Evolutionary conservation across 371 early-diverging fungal species (phyloP), one percentile per base, ranked within the genome.

Genomic region (Choanephora cucurbitarum): DNA sequence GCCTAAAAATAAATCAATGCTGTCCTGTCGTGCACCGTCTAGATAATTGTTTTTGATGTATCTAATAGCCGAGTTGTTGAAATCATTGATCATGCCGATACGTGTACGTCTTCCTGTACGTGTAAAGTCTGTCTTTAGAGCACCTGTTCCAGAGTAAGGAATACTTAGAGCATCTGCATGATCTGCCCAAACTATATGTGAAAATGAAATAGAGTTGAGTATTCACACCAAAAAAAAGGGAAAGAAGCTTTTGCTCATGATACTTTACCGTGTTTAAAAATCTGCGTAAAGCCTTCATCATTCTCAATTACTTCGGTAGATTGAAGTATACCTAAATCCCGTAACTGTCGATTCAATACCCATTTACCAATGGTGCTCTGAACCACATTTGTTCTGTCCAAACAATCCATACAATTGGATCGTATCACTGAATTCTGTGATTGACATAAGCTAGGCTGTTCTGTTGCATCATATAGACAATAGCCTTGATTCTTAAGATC

Each of bases 391-490:
- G 99, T 99, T 61, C 99, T 85, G 72, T 99, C 99, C 32, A 99
- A 73, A 66, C 99, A 99, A 78, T 99, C 99, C 89, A 99, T 97
- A 69, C 99, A 99, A 69, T 99, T 99, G 3, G 98, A 91, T 44
- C 99, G 86, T 4, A 96, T 79, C 1, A 98, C 88, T 0, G 93
- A 93, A 6, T 69, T 73, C 61, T 99, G 99, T 28, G 42, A 55
- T 34, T 71, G 71, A 17, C 53, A 60, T 5, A 80, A 62, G 23
- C 33, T 33, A 14, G 70, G 62, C 19, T 28, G 9, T 2, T 67
- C 31, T 17, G 58, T 55, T 49, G 49, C 46, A 39, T 58, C 59
- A 13, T 47, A 57, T 14, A 62, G 34, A 31, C 63, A 63, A 39
- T 60, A 68, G 24, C 63, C 85, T 65, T 91, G 90, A 42, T 81